Evolutionary conservation across 2,329 filamentous ascomycete genomes (phyloP), one percentile per base, ranked within the genome.

Genomic region (Amesomyces nigricolor): DNA sequence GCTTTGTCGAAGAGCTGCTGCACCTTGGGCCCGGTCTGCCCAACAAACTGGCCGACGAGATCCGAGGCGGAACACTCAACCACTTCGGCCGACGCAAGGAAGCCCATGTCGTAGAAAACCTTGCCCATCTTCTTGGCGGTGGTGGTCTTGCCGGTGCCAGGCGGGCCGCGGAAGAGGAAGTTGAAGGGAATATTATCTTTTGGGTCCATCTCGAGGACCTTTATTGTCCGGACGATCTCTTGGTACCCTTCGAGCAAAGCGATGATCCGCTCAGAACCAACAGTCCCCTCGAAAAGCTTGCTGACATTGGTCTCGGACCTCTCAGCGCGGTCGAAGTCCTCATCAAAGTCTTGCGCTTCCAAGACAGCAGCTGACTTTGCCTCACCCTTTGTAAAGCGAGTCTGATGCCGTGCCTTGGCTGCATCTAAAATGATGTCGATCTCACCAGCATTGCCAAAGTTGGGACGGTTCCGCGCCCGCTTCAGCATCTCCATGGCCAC

Each of bases 361-460:
- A 75, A 61, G 0, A 66, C 51, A 1, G 62, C 42, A 53, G 59
- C 40, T 42, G 66, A 32, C 32, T 63, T 63, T 0, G 64, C 60
- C 3, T 60, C 44, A 0, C 65, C 62, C 0, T 61, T 58, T 0
- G 64, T 59, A 5, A 66, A n/a, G 1, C 70, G 61, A 9, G 57
- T 59, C 51, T 72, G 69, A 35, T 73, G 67, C 0, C 65, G 63
- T 3, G 58, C 57, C 58, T 87, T 87, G 0, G 85, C 80, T 0
- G 67, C 66, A 47, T 81, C 75, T 0, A 89, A 71, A 0, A 89
- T 65, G n/a, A 79, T 87, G 46, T 92, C 86, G 16, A 94, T 80
- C 59, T 89, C 87, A 0, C 86, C 82, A 0, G 82, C 87, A 62
- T 92, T 91, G 1, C 88, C 82, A 65, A 88, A 89, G 59, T 87